Base-by-base conservation (phyloP, 139 green algal genomes). In the Closterium sp. region DNA sequence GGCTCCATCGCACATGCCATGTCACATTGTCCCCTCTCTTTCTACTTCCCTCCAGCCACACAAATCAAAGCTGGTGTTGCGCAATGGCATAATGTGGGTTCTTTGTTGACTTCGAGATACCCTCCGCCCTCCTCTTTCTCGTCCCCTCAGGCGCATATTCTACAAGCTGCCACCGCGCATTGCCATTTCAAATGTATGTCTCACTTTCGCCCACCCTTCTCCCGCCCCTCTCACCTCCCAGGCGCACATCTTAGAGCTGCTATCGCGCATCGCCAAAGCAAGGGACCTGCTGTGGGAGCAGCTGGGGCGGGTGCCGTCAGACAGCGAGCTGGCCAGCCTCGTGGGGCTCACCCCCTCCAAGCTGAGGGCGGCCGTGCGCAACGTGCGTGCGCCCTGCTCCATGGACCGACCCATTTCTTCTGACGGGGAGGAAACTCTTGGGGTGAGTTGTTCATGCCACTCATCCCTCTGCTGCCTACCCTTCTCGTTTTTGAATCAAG, bases 241-340 rank as follows among this genome's bases (percentile, higher is more conserved):
- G 91, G 91, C 87, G 31, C 96, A 98, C 94, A 88, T 98, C 89
- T 97, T 97, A 84, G 97, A 93, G 91, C 91, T 95, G 34, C 94
- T 96, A 21, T 93, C 92, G n/a, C 73, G 91, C 29, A 95, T 96
- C 70, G 93, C 88, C 50, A 95, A 96, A 31, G 86, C 88, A 17
- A 93, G 87, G 21, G 70, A 93, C 62, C 62, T 92, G 89, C 86
- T 94, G 4, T 73, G 24, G 2, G 62, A 91, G 70, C 70, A 95
- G 0, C 88, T 91, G 19, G 89, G 93, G 22, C 95, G 92, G 91
- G n/a, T 88, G 88, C 19, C 93, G 91, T 30, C 28, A 30, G 30
- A 88, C 30, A 90, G 95, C 31, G 95, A 97, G 38, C 34, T 95
- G 21, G 90, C 94, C 0, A 89, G 62, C 9, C 90, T 91, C n/a